phyloP scores from a whole-genome alignment of 768 basidiomycete species.

The Leccinum broughii region DNA sequence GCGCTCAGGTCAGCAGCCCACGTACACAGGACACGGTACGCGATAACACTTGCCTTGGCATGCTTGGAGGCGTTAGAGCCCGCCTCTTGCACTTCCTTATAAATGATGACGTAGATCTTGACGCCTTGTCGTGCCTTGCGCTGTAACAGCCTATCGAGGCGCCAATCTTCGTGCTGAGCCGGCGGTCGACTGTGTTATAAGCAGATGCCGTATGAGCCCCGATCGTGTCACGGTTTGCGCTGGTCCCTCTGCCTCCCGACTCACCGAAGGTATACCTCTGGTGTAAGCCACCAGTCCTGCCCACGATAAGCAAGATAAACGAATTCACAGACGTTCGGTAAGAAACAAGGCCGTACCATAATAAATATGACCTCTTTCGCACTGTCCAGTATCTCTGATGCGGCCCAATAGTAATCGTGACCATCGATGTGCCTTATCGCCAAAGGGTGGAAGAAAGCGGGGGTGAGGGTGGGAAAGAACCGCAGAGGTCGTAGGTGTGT shows the following conservation, averaged over 20 bases:
- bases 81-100: slow-evolving; percentile 94
- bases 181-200: slow-evolving; percentile 61
- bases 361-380: slow-evolving; percentile 89
- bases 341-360: slow-evolving; percentile 48
- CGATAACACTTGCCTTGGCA: slow-evolving; percentile 57
- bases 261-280: slow-evolving; percentile 79
- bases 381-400: slow-evolving; percentile 85
- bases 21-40: background rate
- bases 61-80: slow-evolving; percentile 89
- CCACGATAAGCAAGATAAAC: background rate
- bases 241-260: background rate
- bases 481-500: background rate
- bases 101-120: slow-evolving; percentile 86
- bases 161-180: slow-evolving; percentile 80
- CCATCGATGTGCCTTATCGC: slow-evolving; percentile 80
- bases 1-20: background rate
- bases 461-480: background rate
- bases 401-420: slow-evolving; percentile 95
- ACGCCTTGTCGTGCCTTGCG: slow-evolving; percentile 93
- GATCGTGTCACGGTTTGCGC: background rate
- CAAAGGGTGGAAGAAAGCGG: background rate
- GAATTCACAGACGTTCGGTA: background rate
- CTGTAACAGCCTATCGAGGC: slow-evolving; percentile 81
- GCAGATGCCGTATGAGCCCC: slow-evolving; percentile 6
- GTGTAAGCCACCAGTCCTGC: slow-evolving; percentile 92